phyloP scores from a whole-genome alignment of 2,329 filamentous ascomycete genomes.

The Didymella glomerata region DNA sequence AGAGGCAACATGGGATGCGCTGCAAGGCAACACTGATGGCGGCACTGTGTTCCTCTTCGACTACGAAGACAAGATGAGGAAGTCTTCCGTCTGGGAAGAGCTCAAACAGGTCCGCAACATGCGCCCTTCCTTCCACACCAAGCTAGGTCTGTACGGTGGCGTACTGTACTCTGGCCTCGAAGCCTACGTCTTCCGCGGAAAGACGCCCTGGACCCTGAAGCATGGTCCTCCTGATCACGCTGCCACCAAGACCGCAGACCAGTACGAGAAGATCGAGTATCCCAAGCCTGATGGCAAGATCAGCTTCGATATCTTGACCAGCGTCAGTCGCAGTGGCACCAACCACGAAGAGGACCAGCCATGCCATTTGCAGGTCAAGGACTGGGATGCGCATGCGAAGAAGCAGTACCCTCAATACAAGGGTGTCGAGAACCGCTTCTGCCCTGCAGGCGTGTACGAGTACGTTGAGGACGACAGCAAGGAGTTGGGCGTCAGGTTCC shows the following conservation, averaged over 20 bases:
- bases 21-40: constrained; percentile 63
- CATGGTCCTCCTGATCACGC: constrained; percentile 81
- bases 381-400: constrained; percentile 90
- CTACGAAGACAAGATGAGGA: constrained; percentile 88
- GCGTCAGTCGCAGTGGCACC: constrained; percentile 91
- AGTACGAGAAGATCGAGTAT: constrained; percentile 90
- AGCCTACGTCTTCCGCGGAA: constrained; percentile 85
- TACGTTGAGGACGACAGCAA: constrained; percentile 94
- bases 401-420: constrained; percentile 87
- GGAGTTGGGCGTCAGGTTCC: constrained; percentile 88
- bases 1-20: constrained; percentile 83
- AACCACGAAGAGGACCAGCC: constrained; percentile 99
- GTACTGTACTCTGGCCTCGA: constrained; percentile 93
- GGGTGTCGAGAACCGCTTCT: constrained; percentile 95
- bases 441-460: constrained; percentile 96
- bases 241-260: constrained; percentile 79
- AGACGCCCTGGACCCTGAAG: constrained; percentile 88
- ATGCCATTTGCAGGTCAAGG: constrained; percentile 91
- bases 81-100: constrained; percentile 91
- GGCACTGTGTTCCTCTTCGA: constrained; percentile 90
- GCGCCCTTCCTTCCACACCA: constrained; percentile 90
- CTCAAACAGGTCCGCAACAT: constrained; percentile 96
- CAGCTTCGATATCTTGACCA: constrained; percentile 94
- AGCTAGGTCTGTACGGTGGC: constrained; percentile 87
- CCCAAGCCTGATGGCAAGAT: constrained; percentile 96